Conservation (phyloP, 140 eudicot genomes). For the Oenanthe javanica region DNA sequence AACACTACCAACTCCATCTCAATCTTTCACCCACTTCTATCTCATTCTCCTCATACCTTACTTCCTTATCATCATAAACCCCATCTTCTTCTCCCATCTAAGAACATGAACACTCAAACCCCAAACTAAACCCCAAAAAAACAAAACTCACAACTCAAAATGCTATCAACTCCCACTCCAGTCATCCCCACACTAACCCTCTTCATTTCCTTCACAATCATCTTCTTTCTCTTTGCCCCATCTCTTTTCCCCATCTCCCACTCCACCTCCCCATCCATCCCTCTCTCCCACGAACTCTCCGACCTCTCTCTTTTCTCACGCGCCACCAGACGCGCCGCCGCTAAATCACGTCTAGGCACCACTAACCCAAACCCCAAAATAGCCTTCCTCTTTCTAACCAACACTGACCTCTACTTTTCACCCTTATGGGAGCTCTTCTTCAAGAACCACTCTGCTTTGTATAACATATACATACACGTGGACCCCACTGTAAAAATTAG, state of each 20-base stretch:
- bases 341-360: slow-evolving; percentile 50
- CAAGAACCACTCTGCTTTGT: slow-evolving; percentile 27
- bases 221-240: slow-evolving; percentile 44
- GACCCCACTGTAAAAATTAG: slow-evolving; percentile 49
- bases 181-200: slow-evolving; percentile 37
- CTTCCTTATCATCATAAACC: background rate
- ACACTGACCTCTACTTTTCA: slow-evolving; percentile 54
- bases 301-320: slow-evolving; percentile 76
- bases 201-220: slow-evolving; percentile 39
- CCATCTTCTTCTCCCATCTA: background rate
- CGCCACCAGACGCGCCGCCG: slow-evolving; percentile 39
- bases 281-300: slow-evolving; percentile 72
- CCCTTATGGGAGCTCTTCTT: slow-evolving; percentile 71
- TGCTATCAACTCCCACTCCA: slow-evolving; percentile 21
- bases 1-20: background rate
- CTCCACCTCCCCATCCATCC: slow-evolving; percentile 27
- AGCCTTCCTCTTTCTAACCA: slow-evolving; percentile 81
- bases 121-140: background rate
- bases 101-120: background rate
- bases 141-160: background rate
- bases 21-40: background rate
- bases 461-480: slow-evolving; percentile 65
- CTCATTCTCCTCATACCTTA: too few species aligned
- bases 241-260: slow-evolving; percentile 50
- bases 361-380: slow-evolving; percentile 55